phyloP scores from a whole-genome alignment of 495 filamentous ascomycete species.

The Letharia columbiana region DNA sequence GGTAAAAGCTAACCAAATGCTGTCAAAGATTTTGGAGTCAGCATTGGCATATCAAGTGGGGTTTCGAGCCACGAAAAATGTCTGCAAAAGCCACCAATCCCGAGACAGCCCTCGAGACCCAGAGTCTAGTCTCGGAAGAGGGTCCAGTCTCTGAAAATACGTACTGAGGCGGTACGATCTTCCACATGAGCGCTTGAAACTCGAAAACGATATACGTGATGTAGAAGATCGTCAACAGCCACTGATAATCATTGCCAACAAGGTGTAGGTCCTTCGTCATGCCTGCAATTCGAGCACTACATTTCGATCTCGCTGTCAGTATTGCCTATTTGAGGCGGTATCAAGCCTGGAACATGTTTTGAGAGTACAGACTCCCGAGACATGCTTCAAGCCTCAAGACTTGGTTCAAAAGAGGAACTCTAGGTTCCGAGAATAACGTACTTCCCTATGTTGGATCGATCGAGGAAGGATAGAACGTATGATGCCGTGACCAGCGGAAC shows the following conservation, averaged over 20 bases:
- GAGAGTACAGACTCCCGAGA: not conserved
- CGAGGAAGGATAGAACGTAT: constrained; percentile 57
- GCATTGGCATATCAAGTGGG: not conserved
- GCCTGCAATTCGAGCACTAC: constrained; percentile 50
- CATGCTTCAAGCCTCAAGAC: not conserved
- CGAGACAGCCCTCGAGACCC: not conserved
- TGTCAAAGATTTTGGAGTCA: not conserved
- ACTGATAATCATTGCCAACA: constrained; percentile 47
- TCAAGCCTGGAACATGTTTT: not conserved
- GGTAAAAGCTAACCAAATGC: constrained; percentile 40
- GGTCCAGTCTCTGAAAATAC: not conserved
- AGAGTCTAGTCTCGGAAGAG: not conserved
- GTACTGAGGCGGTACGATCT: constrained; percentile 49
- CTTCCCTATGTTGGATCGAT: constrained; percentile 65
- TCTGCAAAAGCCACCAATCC: not conserved
- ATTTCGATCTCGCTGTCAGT: not conserved
- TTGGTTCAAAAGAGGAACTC: not conserved
- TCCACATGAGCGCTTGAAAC: constrained; percentile 64
- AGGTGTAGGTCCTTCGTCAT: constrained; percentile 47
- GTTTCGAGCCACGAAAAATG: not conserved
- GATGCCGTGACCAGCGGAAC: constrained; percentile 45
- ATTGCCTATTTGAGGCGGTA: not conserved
- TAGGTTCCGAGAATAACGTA: not conserved
- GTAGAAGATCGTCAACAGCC: constrained; percentile 76
- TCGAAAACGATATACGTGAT: constrained; percentile 56